Conservation (phyloP, 73 alveolate species). For the Paramecium primaurelia region DNA sequence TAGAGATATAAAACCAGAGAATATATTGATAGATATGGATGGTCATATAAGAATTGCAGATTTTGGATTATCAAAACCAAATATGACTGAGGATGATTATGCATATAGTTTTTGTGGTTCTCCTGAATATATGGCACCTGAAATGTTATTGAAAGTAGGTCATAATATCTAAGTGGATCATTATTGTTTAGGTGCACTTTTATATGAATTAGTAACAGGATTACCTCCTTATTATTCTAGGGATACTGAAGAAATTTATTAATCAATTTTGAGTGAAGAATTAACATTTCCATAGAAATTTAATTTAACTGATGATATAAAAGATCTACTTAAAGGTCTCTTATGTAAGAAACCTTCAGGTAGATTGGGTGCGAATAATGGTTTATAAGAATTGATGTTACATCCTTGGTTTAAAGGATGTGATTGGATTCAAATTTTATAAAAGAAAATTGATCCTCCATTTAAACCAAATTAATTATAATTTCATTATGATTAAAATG, state of each 20-base stretch:
- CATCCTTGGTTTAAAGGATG: conserved; percentile 57
- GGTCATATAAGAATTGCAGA: conserved; percentile 75
- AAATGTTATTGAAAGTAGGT: conserved; percentile 66
- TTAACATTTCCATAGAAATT: conserved; percentile 51
- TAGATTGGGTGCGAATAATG: conserved; percentile 77
- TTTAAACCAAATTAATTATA: conserved; percentile 47
- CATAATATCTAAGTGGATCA: conserved; percentile 66
- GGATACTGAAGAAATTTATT: conserved; percentile 54
- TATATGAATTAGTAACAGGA: conserved; percentile 70
- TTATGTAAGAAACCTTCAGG: conserved; percentile 77
- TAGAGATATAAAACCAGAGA: conserved; percentile 82
- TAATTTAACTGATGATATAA: conserved; percentile 60
- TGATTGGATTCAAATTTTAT: conserved; percentile 11
- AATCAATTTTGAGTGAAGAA: conserved; percentile 58
- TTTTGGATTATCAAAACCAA: conserved; percentile 70
- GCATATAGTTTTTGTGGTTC: conserved; percentile 74
- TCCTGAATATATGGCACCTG: conserved; percentile 76
- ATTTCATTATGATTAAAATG: conserved; percentile 48
- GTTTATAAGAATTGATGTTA: conserved; percentile 47
- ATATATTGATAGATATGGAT: conserved; percentile 70
- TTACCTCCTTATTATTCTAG: conserved; percentile 66
- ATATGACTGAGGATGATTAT: conserved; percentile 57
- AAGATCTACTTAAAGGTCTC: conserved; percentile 69
- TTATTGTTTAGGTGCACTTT: conserved; percentile 67
- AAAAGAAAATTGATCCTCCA: conserved; percentile 55